Conservation (phyloP, 345 rosid genomes). For the Atalantia buxifolia region DNA sequence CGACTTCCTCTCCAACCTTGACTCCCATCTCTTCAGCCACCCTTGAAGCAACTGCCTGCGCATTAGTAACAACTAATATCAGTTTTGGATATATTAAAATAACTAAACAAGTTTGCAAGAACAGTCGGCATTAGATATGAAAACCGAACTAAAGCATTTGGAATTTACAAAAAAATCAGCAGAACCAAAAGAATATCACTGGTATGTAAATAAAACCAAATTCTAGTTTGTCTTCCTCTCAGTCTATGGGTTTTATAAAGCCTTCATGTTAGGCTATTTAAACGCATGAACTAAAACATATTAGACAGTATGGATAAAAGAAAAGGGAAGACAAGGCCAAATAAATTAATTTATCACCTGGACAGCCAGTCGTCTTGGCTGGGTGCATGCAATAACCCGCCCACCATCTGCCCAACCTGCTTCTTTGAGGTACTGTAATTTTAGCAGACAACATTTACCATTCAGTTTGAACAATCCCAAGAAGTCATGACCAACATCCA, state of each 20-base stretch:
- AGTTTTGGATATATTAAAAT: slow-evolving; percentile 1
- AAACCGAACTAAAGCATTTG: not conserved
- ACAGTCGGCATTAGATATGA: not conserved
- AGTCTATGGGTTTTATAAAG: not conserved
- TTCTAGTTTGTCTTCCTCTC: not conserved
- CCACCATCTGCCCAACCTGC: slow-evolving; percentile 99
- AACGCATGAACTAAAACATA: not conserved
- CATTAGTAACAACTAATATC: slow-evolving; percentile 15
- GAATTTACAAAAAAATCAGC: not conserved
- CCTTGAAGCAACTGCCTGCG: slow-evolving; percentile 87
- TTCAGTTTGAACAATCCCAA: not conserved
- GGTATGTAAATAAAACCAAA: not conserved
- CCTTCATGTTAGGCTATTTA: not conserved
- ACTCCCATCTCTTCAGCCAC: slow-evolving; percentile 98
- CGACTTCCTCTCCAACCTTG: slow-evolving; percentile 94
- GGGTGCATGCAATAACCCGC: slow-evolving; percentile 90
- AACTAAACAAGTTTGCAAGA: not conserved
- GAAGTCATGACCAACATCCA: not conserved
- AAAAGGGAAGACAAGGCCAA: not conserved
- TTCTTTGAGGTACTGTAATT: slow-evolving; percentile 77
- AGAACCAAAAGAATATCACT: not conserved
- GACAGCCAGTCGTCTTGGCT: slow-evolving; percentile 92
- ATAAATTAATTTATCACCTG: slow-evolving; percentile 43
- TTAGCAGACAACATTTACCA: not conserved
- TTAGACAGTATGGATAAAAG: not conserved